These are phyloP conservation scores for Fusarium dlaminii DNA, from an alignment of 2,329 filamentous ascomycete genomes.

Conservation along the genomic window DNA sequence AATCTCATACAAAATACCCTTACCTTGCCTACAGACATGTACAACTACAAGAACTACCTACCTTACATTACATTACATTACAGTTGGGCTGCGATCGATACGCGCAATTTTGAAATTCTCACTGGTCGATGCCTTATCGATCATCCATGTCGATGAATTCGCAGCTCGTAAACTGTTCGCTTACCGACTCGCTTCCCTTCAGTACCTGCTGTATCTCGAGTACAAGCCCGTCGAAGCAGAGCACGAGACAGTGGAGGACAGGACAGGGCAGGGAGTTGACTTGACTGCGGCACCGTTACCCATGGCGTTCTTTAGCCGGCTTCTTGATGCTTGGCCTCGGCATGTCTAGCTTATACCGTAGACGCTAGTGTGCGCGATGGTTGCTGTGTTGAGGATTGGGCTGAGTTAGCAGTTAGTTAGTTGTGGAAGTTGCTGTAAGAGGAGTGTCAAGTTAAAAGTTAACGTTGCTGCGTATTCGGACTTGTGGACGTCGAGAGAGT, in stretches of 20 bases:
- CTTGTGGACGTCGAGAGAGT: neutral
- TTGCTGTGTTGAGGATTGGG: neutral
- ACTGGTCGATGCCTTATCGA: conserved; percentile 31
- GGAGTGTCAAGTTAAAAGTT: neutral
- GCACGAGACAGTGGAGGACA: conserved; percentile 19
- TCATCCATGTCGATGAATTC: neutral
- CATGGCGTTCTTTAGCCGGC: conserved; percentile 28
- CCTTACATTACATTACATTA: neutral
- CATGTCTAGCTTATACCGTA: conserved; percentile 32
- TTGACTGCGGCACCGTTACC: conserved; percentile 28
- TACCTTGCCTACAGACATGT: neutral
- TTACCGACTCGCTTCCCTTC: conserved; percentile 8
- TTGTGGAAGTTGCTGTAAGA: neutral
- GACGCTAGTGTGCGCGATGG: conserved; percentile 13
- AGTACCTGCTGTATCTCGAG: neutral
- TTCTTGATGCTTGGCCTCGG: conserved; percentile 35
- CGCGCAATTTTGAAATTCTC: conserved; percentile 6
- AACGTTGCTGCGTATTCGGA: conserved; percentile 27
- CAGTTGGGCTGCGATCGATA: conserved; percentile 30
- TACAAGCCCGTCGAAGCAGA: neutral
- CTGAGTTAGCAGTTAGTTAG: neutral
- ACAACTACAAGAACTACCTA: neutral
- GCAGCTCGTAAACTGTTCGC: conserved; percentile 5
- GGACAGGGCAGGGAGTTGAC: neutral
- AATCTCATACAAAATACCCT: neutral